Conservation (phyloP, 257 asterid species). For the Primulina huaijiensis region DNA sequence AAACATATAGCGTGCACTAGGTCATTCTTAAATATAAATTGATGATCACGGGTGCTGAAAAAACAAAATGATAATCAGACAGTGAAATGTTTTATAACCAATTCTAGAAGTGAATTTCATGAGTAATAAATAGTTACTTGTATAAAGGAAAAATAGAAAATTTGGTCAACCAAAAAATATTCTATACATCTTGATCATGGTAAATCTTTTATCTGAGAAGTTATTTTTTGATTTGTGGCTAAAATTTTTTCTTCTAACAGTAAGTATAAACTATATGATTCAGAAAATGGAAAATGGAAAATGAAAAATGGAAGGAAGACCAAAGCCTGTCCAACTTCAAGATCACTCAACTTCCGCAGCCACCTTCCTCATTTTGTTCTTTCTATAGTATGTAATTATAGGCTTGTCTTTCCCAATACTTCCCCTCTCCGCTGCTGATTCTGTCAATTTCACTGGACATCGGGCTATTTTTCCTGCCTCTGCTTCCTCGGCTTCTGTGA, state of each 20-base stretch:
- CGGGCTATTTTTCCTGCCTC: constrained; percentile 22
- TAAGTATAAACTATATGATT: too few relatives aligned
- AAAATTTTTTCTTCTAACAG: not conserved
- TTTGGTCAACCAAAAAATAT: not conserved
- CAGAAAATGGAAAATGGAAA: too few relatives aligned
- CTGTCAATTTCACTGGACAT: constrained; percentile 10
- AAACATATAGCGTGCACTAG: not conserved
- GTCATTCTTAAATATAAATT: not conserved
- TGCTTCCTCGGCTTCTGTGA: constrained; percentile 33
- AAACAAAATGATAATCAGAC: not conserved
- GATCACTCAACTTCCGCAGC: not conserved
- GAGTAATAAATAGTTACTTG: too few relatives aligned
- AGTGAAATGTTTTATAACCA: not conserved
- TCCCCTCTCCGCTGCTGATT: constrained; percentile 15
- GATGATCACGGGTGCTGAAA: not conserved
- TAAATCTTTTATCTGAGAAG: not conserved
- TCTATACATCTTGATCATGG: not conserved
- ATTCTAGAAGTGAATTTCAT: not conserved
- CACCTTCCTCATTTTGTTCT: constrained; percentile 21
- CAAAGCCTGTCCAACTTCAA: constrained; percentile 15
- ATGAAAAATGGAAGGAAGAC: not conserved
- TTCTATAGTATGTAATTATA: constrained; percentile 36
- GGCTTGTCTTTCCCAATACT: constrained; percentile 19
- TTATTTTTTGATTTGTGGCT: not conserved
- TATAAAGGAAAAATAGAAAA: not conserved